Evolutionary conservation across 768 basidiomycete species (phyloP).

Genomic region (Termitomyces sp.): DNA sequence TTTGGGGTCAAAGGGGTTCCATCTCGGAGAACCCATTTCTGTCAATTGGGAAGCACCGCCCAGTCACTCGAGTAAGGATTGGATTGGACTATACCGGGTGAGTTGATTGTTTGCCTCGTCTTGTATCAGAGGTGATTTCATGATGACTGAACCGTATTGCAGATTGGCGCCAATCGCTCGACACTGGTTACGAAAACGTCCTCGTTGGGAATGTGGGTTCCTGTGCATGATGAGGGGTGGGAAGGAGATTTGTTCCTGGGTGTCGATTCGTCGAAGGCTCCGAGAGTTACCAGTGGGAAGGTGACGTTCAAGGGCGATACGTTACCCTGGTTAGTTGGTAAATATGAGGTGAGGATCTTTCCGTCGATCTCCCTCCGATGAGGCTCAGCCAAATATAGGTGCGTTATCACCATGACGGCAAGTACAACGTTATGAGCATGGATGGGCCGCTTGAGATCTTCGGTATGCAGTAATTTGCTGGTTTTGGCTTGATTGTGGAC

Average conservation of each 20-base stretch:
- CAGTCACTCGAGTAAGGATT: constrained; percentile 86
- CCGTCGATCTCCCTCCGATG: background rate
- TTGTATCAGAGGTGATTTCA: background rate
- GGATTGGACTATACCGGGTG: constrained; percentile 92
- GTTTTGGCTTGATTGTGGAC: background rate
- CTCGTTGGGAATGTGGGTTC: constrained; percentile 89
- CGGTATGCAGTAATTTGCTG: constrained; percentile 44
- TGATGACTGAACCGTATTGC: background rate
- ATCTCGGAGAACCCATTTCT: constrained; percentile 85
- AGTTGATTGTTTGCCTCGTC: constrained; percentile 12
- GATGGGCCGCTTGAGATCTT: constrained; percentile 87
- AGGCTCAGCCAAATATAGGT: constrained; percentile 34
- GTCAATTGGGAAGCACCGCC: constrained; percentile 85
- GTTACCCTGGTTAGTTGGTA: constrained; percentile 82
- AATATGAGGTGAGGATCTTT: constrained; percentile 65
- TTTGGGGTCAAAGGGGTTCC: constrained; percentile 58
- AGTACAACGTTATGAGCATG: constrained; percentile 90
- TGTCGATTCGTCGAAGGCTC: constrained; percentile 28
- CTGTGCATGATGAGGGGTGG: constrained; percentile 90
- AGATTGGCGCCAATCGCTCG: constrained; percentile 84
- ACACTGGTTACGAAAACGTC: constrained; percentile 78
- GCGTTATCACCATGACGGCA: constrained; percentile 94
- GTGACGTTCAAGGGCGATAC: constrained; percentile 74
- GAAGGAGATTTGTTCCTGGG: constrained; percentile 76
- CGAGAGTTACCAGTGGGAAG: constrained; percentile 51